Evolutionary conservation across 805 yeast species (phyloP), one percentile per base, ranked within the genome.

Genomic region (Kluyveromyces siamensis): DNA sequence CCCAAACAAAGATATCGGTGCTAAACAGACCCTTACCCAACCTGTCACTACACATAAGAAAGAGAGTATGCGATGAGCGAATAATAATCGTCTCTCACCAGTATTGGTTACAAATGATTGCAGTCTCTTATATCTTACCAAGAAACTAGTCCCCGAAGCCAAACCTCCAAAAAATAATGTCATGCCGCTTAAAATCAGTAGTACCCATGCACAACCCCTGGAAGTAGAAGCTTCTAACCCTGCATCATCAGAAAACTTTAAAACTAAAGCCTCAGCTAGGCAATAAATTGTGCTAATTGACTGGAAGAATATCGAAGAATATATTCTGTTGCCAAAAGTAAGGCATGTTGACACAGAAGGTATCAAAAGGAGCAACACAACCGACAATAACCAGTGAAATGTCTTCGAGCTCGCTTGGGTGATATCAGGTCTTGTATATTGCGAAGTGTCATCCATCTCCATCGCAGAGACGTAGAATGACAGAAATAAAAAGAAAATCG

Each of bases 1-100:
- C 2, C 96, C 96, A 54, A 87, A 78, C 53, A 89, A 61, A 1
- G 96, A 84, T 41, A 87, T 83, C 6, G 91, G 87, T 0, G 95
- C 91, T 69, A 91, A 68, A 46, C 89, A 81, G 33, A 79, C 76
- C 54, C 87, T 81, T 9, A 89, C 83, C 85, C 95, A 87, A 8
- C 95, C 93, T 8, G 79, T 72, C 11, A 81, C 49, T 0, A 73
- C 76, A 4, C 70, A 57, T 17, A 76, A 27, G 8, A 79, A 63
- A 3, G 87, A 74, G 1, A 77, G 56, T 0, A 67, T 56, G 53
- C 77, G 75, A 62, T 83, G 76, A 2, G 65, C 45, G 7, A 60
- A 38, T 1, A 51, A 57, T 37, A 69, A 62, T 38, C 27, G 54
- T 11, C 68, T 67, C 36, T 70, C 66, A 10, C 77, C 75, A 2